Base-by-base conservation (phyloP, 345 rosid genomes). In the Arabis hirsuta region DNA sequence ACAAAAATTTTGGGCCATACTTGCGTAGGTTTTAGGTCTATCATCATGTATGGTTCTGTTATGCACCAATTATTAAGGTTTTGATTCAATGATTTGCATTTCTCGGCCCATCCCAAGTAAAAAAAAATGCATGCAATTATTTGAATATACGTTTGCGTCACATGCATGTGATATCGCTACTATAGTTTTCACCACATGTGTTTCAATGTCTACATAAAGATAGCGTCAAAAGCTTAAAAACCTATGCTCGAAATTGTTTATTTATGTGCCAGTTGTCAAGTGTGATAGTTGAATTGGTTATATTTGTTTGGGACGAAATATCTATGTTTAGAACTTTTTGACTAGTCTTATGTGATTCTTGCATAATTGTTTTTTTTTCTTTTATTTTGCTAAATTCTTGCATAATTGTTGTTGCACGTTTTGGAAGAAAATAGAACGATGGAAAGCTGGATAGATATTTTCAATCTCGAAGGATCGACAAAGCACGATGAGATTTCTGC, bases 1-100 rank as follows among this genome's bases (percentile, higher is more conserved):
- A 52, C 19, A 8, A 61, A 42, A 71, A 32, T 26, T 9, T 62
- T 54, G 76, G 56, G 64, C 58, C 57, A 55, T 62, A 22, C 29
- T 45, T 65, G 34, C 38, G 44, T 65, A 73, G 59, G 59, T 46
- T 67, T 60, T 60, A 74, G 62, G 73, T 66, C 48, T 67, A 43
- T 42, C 39, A 67, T 53, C 19, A 53, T 45, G 38, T 43, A 53
- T 29, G 65, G 54, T 69, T 27, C 20, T 69, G 10, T 32, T 57
- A 6, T 39, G 71, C 74, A 55, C 58, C 75, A 69, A 76, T 76
- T 61, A 76, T 76, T 45, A 44, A 61, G 43, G 60, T 41, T 55
- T 29, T 69, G 56, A 62, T 61, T 69, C 45, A 76, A 27, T 47
- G 52, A 26, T 31, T 70, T 39, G 55, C 24, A 47, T 38, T 55